Base-by-base conservation (phyloP, 2,329 filamentous ascomycete genomes). In the Paecilomyces formosus region DNA sequence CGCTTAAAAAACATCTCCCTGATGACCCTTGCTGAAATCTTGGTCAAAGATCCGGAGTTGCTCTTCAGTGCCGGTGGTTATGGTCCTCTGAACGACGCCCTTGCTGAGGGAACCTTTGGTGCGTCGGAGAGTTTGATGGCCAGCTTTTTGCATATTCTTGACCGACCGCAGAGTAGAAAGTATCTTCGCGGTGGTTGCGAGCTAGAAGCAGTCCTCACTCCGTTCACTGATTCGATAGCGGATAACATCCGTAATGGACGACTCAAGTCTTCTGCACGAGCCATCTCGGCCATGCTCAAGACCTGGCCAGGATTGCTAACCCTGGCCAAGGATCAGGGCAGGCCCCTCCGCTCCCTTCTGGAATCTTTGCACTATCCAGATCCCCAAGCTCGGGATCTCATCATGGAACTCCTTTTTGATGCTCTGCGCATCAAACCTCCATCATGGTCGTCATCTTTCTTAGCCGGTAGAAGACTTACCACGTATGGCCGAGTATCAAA, bases 401-500 rank as follows among this genome's bases (percentile, higher is more conserved):
- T 97, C 18, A 81, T 99, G 61, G 94, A 99, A 71, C 79, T 99
- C 12, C 76, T 99, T 18, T 97, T 95, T 65, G 85, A 88, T 66
- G 82, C 87, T 21, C 76, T 99, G 55, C 86, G 93, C 35, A 97
- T 99, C 69, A 97, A 97, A 66, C 88, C 92, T 59, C 86, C 94
- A 51, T 87, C 92, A 8, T 99, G 94, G 94, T 95, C 94, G 7
- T 92, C 91, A 0, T 95, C 93, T 0, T 99, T 96, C 71, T 82
- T 99, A 53, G 94, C 95, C 35, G 95, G 94, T 7, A 85, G 94
- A 63, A 83, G 95, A 60, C 79, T 99, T 53, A 99, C 95, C 0
- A 99, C 94, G 0, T 99, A 99, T 72, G 93, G 92, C n/a, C 85
- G 95, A 66, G 92, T 97, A 39, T 87, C 91, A 7, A 94, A 91